A percentile compares a stretch with the other conserved stretches of the same genome.
These are phyloP conservation scores for Syzygium aqueum DNA, from an alignment of 345 rosid species.

Conservation along the genomic window DNA sequence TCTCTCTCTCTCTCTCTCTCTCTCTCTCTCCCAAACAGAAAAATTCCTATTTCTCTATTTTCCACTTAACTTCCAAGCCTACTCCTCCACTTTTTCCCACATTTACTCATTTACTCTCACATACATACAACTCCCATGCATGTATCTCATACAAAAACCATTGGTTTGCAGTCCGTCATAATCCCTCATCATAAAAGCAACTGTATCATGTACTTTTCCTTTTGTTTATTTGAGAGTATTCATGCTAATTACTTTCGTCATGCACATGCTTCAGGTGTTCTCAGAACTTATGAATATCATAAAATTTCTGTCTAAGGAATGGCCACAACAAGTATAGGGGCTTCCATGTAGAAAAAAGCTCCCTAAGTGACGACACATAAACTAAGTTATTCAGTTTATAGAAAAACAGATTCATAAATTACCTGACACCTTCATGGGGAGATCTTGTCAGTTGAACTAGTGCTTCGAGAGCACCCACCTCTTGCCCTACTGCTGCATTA, in stretches of 20 bases:
- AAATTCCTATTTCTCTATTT: not conserved
- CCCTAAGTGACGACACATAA: not conserved
- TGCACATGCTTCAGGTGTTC: not conserved
- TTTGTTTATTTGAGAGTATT: not conserved
- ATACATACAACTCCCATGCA: not conserved
- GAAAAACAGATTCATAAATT: not conserved
- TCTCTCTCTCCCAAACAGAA: not conserved
- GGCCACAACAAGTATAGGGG: not conserved
- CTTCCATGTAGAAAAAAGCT: not conserved
- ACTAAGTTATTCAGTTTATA: not conserved
- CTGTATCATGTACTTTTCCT: not conserved
- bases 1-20: too few relatives aligned
- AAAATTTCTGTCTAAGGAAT: not conserved
- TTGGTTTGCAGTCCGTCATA: not conserved
- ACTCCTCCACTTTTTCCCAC: not conserved
- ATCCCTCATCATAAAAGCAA: not conserved
- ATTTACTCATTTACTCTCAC: not conserved
- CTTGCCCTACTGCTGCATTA: constrained; percentile 95
- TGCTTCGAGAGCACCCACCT: constrained; percentile 88
- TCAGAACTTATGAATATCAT: not conserved
- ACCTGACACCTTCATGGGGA: constrained; percentile 93
- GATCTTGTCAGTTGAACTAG: constrained; percentile 78
- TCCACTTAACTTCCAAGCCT: not conserved
- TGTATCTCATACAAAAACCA: not conserved
- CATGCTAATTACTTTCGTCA: not conserved